Conservation (phyloP, 257 asterid species). For the Solanum clarkiae region DNA sequence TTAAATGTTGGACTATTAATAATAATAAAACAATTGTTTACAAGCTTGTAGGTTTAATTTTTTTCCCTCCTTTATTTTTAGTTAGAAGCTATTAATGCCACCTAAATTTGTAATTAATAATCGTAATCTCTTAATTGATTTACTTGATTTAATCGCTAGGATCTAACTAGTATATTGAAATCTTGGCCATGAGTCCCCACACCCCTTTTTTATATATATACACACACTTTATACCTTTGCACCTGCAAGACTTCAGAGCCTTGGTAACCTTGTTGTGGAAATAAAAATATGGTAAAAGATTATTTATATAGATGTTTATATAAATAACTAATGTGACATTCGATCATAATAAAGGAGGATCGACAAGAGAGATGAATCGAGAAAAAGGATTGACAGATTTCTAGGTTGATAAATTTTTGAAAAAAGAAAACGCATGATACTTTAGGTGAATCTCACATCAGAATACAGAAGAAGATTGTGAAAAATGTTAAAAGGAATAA, state of each 20-base stretch:
- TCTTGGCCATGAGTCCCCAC: too few relatives aligned
- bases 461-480: fast-evolving
- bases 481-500: not conserved
- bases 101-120: not conserved
- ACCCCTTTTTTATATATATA: too few relatives aligned
- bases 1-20: not conserved
- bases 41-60: not conserved
- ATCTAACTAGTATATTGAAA: too few relatives aligned
- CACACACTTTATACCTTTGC: not conserved
- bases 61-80: not conserved
- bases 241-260: not conserved
- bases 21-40: not conserved
- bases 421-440: not conserved
- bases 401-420: not conserved
- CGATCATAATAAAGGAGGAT: not conserved
- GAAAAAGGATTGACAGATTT: not conserved
- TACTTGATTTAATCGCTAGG: not conserved
- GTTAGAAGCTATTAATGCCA: not conserved
- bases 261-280: not conserved
- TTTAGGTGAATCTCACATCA: not conserved
- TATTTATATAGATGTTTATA: not conserved
- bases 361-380: not conserved
- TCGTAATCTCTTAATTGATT: not conserved
- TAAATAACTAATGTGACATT: not conserved
- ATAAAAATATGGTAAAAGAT: not conserved